These are phyloP conservation scores for Crithidia bombi DNA, from an alignment of 208 protist genomes.

Conservation along the genomic window DNA sequence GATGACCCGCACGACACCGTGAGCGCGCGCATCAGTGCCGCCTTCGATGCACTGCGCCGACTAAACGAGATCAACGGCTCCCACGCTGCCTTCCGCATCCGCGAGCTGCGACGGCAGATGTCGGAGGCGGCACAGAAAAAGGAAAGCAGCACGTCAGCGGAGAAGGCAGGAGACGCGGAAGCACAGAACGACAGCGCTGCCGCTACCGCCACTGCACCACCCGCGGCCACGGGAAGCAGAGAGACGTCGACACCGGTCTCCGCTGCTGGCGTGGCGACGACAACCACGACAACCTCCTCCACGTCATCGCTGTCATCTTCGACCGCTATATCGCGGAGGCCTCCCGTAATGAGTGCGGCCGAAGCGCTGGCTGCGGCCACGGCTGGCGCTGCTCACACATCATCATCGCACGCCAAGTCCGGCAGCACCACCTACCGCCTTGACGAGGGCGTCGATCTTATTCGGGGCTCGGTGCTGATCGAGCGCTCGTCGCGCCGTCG, in stretches of 20 bases:
- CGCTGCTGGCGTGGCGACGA: no score
- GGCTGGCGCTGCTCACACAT: slow-evolving; percentile 3
- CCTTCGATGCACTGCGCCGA: slow-evolving; percentile 64
- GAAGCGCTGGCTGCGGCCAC: background rate
- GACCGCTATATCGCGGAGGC: background rate
- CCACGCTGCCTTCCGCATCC: slow-evolving; percentile 25
- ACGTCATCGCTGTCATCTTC: background rate
- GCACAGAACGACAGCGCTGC: background rate
- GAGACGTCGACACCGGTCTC: background rate
- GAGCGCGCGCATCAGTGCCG: slow-evolving; percentile 45
- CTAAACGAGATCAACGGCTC: slow-evolving; percentile 55
- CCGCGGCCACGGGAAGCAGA: background rate
- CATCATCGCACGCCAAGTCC: slow-evolving; percentile 6
- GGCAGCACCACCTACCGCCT: slow-evolving; percentile 16
- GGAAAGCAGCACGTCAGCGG: background rate
- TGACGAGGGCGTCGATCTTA: slow-evolving; percentile 43
- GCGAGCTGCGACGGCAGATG: slow-evolving; percentile 33
- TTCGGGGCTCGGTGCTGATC: slow-evolving; percentile 61
- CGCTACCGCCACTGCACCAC: background rate
- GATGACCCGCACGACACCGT: slow-evolving; percentile 50
- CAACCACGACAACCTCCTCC: no score
- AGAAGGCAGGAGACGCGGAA: background rate
- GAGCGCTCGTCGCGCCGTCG: slow-evolving; percentile 61
- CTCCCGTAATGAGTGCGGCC: background rate
- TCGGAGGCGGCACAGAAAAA: slow-evolving; percentile 7